Percentiles rank a stretch among this genome's conserved stretches.
phyloP scores from a whole-genome alignment of 345 rosid genomes.

The Melaleuca alternifolia region DNA sequence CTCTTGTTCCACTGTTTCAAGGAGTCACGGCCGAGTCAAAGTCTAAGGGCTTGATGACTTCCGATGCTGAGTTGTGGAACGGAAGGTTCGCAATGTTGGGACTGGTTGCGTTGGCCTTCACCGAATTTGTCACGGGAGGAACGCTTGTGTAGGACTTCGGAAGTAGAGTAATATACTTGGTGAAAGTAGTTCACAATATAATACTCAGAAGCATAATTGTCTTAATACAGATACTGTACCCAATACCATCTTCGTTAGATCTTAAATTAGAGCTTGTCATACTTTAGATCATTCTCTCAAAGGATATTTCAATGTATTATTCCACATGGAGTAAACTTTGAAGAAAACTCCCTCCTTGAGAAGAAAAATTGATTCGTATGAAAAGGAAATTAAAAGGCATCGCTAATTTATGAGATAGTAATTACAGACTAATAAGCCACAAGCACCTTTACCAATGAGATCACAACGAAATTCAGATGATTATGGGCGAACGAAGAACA shows the following conservation, averaged over 20 bases:
- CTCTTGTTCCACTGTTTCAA: constrained; percentile 42
- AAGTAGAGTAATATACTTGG: neutral
- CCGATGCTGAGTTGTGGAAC: constrained; percentile 75
- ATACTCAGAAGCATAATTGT: neutral
- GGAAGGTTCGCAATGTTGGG: constrained; percentile 82
- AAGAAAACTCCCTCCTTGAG: neutral
- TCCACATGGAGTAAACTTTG: neutral
- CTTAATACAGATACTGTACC: neutral
- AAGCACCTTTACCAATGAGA: neutral
- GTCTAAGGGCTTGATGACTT: constrained; percentile 56
- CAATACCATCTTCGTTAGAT: neutral
- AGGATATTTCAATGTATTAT: neutral
- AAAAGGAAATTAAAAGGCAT: neutral
- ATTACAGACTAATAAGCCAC: neutral
- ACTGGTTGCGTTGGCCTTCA: constrained; percentile 60
- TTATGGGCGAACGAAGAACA: neutral
- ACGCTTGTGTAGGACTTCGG: neutral
- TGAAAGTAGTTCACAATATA: neutral
- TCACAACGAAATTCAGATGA: neutral
- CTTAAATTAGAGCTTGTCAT: neutral
- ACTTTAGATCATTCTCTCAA: neutral
- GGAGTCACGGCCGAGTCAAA: constrained; percentile 52
- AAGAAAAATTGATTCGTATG: neutral
- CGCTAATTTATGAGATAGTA: neutral
- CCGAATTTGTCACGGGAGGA: constrained; percentile 65